Percentiles rank a stretch among this genome's conserved stretches.
These are phyloP conservation scores for Cladosporium sp. DNA, from an alignment of 2,329 filamentous ascomycete species.

Conservation along the genomic window DNA sequence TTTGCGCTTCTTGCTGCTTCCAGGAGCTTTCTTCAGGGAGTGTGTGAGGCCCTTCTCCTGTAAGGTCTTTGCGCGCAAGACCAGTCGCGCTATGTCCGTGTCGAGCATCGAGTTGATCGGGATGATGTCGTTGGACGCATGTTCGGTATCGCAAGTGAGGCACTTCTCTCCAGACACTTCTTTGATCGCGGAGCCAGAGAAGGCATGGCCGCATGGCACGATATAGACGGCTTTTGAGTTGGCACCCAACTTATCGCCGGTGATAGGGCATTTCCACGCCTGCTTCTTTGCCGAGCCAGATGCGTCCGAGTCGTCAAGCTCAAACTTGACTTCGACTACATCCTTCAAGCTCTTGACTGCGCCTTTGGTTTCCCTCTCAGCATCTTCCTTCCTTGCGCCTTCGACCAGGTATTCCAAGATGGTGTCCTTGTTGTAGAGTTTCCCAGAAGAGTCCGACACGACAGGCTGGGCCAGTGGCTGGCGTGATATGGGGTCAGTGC, in stretches of 20 bases:
- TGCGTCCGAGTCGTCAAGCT: slow-evolving; percentile 39
- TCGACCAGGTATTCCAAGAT: slow-evolving; percentile 66
- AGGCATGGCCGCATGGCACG: slow-evolving; percentile 93
- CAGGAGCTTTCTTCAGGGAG: slow-evolving; percentile 74
- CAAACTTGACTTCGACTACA: slow-evolving; percentile 80
- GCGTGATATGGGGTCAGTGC: slow-evolving; percentile 80
- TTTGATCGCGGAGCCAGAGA: slow-evolving; percentile 79
- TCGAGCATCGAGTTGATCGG: slow-evolving; percentile 70
- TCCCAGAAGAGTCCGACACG: slow-evolving; percentile 79
- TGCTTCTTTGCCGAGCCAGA: slow-evolving; percentile 38
- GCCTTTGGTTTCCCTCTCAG: slow-evolving; percentile 57
- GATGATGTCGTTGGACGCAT: slow-evolving; percentile 73
- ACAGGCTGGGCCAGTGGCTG: slow-evolving; percentile 68
- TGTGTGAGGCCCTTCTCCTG: slow-evolving; percentile 72
- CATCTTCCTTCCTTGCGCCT: slow-evolving; percentile 53
- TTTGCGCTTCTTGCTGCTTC: slow-evolving; percentile 68
- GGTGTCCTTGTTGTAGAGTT: slow-evolving; percentile 92
- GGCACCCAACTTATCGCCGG: slow-evolving; percentile 78
- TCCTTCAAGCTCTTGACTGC: slow-evolving; percentile 77
- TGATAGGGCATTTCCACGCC: slow-evolving; percentile 79
- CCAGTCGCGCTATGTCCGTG: slow-evolving; percentile 65
- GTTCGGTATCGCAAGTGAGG: slow-evolving; percentile 66
- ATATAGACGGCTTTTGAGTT: slow-evolving; percentile 78
- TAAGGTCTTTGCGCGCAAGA: slow-evolving; percentile 64
- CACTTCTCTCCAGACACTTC: slow-evolving; percentile 55